Percentiles rank a stretch among this genome's conserved stretches.
Conservation (phyloP, 306 rosid species). For the Datisca glomerata region DNA sequence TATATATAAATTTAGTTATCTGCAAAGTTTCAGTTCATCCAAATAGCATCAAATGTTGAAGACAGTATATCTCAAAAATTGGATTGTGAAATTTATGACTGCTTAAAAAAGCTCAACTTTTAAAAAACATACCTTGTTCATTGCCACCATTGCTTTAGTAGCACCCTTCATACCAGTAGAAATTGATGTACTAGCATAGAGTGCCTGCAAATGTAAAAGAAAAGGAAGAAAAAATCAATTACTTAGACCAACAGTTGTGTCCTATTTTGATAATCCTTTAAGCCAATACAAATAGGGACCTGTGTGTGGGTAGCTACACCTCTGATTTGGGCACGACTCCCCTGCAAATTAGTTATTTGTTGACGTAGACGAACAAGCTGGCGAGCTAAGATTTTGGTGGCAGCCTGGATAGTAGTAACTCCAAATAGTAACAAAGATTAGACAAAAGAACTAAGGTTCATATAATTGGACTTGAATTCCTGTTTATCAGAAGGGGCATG, state of each 20-base stretch:
- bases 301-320: conserved; percentile 96
- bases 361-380: conserved; percentile 93
- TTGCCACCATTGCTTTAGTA: conserved; percentile 94
- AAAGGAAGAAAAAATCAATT: neutral
- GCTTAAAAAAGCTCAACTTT: too few relatives aligned
- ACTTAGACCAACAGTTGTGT: conserved; percentile 4
- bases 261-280: neutral
- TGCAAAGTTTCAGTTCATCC: too few relatives aligned
- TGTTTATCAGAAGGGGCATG: too few relatives aligned
- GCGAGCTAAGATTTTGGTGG: conserved; percentile 88
- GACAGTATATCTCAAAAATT: too few relatives aligned
- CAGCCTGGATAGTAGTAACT: conserved; percentile 39
- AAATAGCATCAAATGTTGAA: too few relatives aligned
- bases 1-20: too few relatives aligned
- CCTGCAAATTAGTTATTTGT: conserved; percentile 94
- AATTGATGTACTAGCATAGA: conserved; percentile 88
- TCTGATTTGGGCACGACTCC: conserved; percentile 97
- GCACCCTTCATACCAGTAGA: conserved; percentile 98
- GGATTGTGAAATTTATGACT: too few relatives aligned
- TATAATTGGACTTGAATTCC: too few relatives aligned
- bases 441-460: too few relatives aligned
- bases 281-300: conserved; percentile 24
- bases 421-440: neutral
- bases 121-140: conserved; percentile 70
- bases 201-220: conserved; percentile 41